Percentiles rank a stretch among this genome's conserved stretches.
Conservation (phyloP, 306 rosid species). For the Prunus davidiana region DNA sequence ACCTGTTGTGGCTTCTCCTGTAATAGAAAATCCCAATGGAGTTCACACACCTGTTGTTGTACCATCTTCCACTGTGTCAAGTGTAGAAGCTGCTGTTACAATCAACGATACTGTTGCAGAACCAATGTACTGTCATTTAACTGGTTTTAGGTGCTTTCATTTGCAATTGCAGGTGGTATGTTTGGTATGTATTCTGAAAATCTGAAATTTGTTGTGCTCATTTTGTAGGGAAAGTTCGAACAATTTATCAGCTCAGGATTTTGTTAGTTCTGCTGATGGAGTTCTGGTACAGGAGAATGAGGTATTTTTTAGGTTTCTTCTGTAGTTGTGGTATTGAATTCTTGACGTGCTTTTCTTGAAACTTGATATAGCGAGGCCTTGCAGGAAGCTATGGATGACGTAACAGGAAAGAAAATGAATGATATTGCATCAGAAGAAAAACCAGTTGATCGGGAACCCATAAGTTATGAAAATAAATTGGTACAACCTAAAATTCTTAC, state of each 20-base stretch:
- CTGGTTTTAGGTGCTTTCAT: conserved; percentile 12
- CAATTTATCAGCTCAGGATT: conserved; percentile 40
- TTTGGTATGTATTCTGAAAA: background rate
- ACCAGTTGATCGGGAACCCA: conserved; percentile 62
- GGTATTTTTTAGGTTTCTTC: conserved; percentile 36
- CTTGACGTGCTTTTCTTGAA: conserved; percentile 24
- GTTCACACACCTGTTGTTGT: conserved; percentile 41
- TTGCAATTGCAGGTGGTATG: conserved; percentile 1
- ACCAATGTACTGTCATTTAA: conserved; percentile 49
- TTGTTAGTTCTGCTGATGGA: conserved; percentile 45
- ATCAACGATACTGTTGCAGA: conserved; percentile 31
- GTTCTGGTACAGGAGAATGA: conserved; percentile 46
- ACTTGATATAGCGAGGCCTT: conserved; percentile 29
- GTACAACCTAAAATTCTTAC: conserved; percentile 34
- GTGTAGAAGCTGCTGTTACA: conserved; percentile 38
- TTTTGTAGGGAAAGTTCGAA: conserved; percentile 48
- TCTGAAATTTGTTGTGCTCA: conserved; percentile 17
- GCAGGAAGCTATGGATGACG: conserved; percentile 57
- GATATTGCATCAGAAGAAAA: conserved; percentile 57
- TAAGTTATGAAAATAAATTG: conserved; percentile 64
- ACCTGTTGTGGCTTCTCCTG: conserved; percentile 42
- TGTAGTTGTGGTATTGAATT: conserved; percentile 19
- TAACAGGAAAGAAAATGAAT: conserved; percentile 41
- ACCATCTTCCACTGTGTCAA: conserved; percentile 36
- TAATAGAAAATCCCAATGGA: conserved; percentile 42